These are phyloP conservation scores for Exserohilum turcica DNA, from an alignment of 2,329 filamentous ascomycete genomes.

Conservation along the genomic window DNA sequence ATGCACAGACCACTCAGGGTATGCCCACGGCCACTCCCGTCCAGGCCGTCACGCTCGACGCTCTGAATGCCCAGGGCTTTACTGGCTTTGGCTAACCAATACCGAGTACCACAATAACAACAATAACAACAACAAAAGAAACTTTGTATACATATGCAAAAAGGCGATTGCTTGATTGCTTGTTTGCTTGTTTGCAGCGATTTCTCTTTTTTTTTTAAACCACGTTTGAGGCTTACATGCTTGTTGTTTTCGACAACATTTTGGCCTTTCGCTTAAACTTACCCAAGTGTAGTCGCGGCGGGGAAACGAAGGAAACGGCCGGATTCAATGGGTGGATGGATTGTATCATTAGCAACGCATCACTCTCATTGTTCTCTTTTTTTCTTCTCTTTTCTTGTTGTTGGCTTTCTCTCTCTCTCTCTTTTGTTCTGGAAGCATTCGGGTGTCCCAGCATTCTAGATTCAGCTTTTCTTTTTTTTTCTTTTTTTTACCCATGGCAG, in stretches of 20 bases:
- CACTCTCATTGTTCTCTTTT: background rate
- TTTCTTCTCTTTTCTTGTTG: background rate
- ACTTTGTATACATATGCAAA: background rate
- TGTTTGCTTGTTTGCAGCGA: too few relatives aligned
- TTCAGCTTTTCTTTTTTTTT: too few relatives aligned
- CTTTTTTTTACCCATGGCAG: too few relatives aligned
- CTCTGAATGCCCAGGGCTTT: constrained; percentile 29
- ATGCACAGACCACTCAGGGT: constrained; percentile 24
- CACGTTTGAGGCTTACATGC: too few relatives aligned
- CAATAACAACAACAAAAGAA: too few relatives aligned
- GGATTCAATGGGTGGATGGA: too few relatives aligned
- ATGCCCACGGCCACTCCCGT: constrained; percentile 3
- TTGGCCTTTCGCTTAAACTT: too few relatives aligned
- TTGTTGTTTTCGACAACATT: too few relatives aligned
- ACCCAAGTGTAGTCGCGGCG: too few relatives aligned
- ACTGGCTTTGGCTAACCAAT: constrained; percentile 31
- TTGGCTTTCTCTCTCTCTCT: background rate
- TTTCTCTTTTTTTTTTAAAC: background rate
- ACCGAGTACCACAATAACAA: too few relatives aligned
- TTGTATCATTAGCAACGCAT: constrained; percentile 8
- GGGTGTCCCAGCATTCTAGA: background rate
- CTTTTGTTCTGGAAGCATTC: background rate
- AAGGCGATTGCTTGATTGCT: background rate
- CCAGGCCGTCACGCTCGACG: constrained; percentile 13
- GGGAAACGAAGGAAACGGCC: too few relatives aligned